Base-by-base conservation (phyloP, 805 yeast genomes). In the Pichia nakasei region DNA sequence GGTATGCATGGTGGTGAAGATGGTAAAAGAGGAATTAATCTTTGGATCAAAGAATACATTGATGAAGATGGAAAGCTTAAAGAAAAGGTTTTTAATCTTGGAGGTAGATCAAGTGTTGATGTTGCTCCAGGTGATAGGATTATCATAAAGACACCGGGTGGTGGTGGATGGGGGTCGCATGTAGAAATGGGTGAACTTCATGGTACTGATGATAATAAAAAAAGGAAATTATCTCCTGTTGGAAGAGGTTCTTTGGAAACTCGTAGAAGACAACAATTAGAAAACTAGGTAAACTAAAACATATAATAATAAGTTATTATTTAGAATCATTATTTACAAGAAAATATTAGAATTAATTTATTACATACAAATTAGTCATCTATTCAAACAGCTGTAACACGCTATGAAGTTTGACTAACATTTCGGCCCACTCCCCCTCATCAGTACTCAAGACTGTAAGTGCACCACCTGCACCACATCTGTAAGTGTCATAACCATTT, bases 381-480 rank as follows among this genome's bases (percentile, higher is more conserved):
- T 29, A 21, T 37, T 53, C 58, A 54, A 87, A 87, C 8, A 84
- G 80, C 54, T 80, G 93, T 42, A 87, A 60, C 9, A 91, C 94
- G 59, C 91, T 81, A 33, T 80, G 78, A 27, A 93, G 65, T 61
- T 93, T 93, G 12, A 83, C 66, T 38, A 71, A 61, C 95, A 93
- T 83, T 59, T 93, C 99, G 26, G 86, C 88, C 83, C 93, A 85
- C 61, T 93, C 99, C 3, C 82, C 91, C 21, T 76, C 76, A n/a
- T 70, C 67, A 22, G 85, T 78, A 58, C 96, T 86, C 48, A 93
- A 67, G 3, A 88, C 89, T 0, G 97, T 93, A 37, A 93, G 80
- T 17, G 97, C 99, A 4, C 99, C 99, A 15, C 99, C 99, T 8
- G 98, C 98, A 1, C 99, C 99, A 43, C 91, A 76, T 49, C 87